phyloP scores from a whole-genome alignment of 2,329 filamentous ascomycete species.

The Colletotrichum sp. region DNA sequence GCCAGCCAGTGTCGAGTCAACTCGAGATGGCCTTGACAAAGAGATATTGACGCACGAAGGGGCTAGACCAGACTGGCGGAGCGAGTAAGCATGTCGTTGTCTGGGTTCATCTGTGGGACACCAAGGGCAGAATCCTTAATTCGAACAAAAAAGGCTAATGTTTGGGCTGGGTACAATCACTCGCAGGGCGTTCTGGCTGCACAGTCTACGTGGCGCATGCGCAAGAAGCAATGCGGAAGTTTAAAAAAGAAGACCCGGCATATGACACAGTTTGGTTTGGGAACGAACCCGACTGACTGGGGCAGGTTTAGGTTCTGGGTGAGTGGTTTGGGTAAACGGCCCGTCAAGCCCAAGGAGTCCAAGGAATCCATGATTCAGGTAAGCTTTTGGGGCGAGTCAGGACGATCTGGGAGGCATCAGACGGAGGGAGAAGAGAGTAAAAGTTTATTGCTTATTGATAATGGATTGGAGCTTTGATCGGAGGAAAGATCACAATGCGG shows the following conservation, averaged over 20 bases:
- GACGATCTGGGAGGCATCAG: background rate
- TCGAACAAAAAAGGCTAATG: background rate
- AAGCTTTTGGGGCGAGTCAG: background rate
- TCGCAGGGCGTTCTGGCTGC: background rate
- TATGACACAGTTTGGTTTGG: background rate
- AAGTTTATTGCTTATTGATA: background rate
- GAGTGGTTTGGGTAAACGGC: background rate
- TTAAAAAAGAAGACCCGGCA: background rate
- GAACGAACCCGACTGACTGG: background rate
- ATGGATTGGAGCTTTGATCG: background rate
- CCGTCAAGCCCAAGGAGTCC: background rate
- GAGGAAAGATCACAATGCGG: background rate
- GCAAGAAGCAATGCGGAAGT: background rate
- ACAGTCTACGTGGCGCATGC: background rate
- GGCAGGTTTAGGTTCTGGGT: background rate
- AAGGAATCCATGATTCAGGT: background rate
- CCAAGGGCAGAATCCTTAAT: background rate
- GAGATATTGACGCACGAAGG: background rate
- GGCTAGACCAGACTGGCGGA: background rate
- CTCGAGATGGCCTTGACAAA: background rate
- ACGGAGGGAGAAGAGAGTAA: background rate
- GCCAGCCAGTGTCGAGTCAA: background rate
- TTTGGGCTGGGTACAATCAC: background rate
- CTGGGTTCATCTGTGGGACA: background rate
- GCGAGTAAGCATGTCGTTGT: background rate